Conservation (phyloP, 2,329 filamentous ascomycete genomes). For the Incumbomyces delicatus region DNA sequence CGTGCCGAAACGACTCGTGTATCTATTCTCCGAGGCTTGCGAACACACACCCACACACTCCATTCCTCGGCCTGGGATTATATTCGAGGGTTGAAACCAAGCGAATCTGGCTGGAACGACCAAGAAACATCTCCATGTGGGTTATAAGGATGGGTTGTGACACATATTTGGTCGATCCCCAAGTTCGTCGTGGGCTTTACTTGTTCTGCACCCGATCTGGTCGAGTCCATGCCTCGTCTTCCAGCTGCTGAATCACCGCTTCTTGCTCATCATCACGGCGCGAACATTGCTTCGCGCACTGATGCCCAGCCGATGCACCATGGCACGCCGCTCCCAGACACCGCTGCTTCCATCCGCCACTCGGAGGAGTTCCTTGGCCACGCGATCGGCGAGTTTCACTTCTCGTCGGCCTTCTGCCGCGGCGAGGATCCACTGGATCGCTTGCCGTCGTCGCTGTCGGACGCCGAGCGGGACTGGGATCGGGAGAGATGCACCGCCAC, state of each 20-base stretch:
- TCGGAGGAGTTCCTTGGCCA: slow-evolving; percentile 77
- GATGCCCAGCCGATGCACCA: slow-evolving; percentile 72
- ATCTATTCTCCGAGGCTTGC: too few relatives aligned
- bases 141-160: too few relatives aligned
- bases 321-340: slow-evolving; percentile 73
- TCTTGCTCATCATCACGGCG: slow-evolving; percentile 23
- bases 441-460: slow-evolving; percentile 65
- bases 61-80: too few relatives aligned
- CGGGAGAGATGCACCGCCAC: slow-evolving; percentile 76
- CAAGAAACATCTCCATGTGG: too few relatives aligned
- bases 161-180: too few relatives aligned
- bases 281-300: slow-evolving; percentile 63
- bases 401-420: slow-evolving; percentile 69
- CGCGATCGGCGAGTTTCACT: slow-evolving; percentile 61
- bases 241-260: slow-evolving; percentile 15
- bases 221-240: too few relatives aligned
- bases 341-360: slow-evolving; percentile 76
- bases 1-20: too few relatives aligned
- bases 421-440: slow-evolving; percentile 82
- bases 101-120: too few relatives aligned
- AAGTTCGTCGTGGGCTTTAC: too few relatives aligned
- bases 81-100: too few relatives aligned
- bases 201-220: too few relatives aligned
- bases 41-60: too few relatives aligned
- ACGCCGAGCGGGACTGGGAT: slow-evolving; percentile 67